A percentile compares a stretch with the other conserved stretches of the same genome.
Conservation (phyloP, 257 asterid genomes). For the Leonotis leonurus region DNA sequence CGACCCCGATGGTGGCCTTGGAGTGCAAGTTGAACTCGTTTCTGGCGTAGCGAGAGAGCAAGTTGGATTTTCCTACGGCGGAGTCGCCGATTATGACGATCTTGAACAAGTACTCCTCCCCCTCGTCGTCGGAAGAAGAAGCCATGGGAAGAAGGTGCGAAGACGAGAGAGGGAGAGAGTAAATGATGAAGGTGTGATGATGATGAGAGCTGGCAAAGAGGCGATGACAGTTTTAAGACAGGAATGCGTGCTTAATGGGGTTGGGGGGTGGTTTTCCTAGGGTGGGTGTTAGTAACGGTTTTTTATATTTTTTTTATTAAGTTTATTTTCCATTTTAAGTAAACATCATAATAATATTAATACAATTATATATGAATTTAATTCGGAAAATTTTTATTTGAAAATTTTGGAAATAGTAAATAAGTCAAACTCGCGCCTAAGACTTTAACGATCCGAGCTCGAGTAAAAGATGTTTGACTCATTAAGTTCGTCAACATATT, state of each 20-base stretch:
- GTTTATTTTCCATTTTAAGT: no score
- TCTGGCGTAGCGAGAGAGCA: conserved; percentile 60
- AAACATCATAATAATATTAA: no score
- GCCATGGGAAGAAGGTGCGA: conserved; percentile 16
- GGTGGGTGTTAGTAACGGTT: no score
- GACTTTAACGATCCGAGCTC: no score
- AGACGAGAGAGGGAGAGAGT: neutral
- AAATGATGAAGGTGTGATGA: conserved; percentile 12
- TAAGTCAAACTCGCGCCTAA: no score
- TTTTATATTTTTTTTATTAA: neutral
- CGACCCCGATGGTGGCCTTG: conserved; percentile 65
- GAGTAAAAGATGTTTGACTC: no score
- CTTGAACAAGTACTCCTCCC: conserved; percentile 67
- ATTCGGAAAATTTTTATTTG: no score
- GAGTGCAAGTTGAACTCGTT: conserved; percentile 65
- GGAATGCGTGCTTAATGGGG: conserved; percentile 16
- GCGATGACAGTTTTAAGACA: conserved; percentile 26
- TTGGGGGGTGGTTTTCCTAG: no score
- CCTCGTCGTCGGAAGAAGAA: conserved; percentile 66
- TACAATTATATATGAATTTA: no score
- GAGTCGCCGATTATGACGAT: conserved; percentile 69
- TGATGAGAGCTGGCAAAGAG: conserved; percentile 28
- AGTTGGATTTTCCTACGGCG: conserved; percentile 63
- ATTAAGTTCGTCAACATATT: no score
- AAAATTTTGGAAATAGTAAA: no score